Evolutionary conservation across 345 rosid genomes (phyloP), one percentile per base, ranked within the genome.

Genomic region (Eucalyptus tenuipes): DNA sequence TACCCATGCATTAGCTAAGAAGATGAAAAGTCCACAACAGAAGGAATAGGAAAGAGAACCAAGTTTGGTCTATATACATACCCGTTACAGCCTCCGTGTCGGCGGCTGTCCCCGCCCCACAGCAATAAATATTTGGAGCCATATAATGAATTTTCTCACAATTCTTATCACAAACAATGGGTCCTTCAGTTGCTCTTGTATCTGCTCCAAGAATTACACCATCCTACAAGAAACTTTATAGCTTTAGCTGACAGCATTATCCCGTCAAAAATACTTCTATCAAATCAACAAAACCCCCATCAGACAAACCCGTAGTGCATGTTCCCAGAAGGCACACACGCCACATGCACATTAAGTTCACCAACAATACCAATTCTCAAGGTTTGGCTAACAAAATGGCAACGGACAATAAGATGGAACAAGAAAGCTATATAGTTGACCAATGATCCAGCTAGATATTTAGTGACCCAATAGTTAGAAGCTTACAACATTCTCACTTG

Each of bases 61-160:
- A 68, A 31, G 87, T 75, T 40, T 40, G 15, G 47, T 75, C 82
- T 40, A 40, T 44, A n/a, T 86, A 48, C 85, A 53, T 91, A 98
- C 99, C 99, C 85, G 99, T 98, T 59, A 98, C 99, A 71, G 99
- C 99, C 94, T 97, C 99, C 5, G 99, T 96, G 89, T 98, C 99
- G 64, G 99, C 99, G 88, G 99, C 99, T 79, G 97, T 96, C 92
- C 99, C 99, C 11, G 98, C 99, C 91, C 98, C 99, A 91, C 99
- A 98, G 89, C 99, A 97, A 81, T 96, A 97, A 82, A 97, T 96
- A 91, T 98, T 98, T 59, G 99, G 99, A 33, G 99, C 99, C 99
- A 98, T 98, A 66, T 96, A 97, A 90, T 97, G 99, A 90, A 98
- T 98, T 90, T 98, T 98, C 94, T 98, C 99, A 86, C 99, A 98